These are phyloP conservation scores for Pisolithus microcarpus DNA, from an alignment of 768 basidiomycete species.

Conservation along the genomic window DNA sequence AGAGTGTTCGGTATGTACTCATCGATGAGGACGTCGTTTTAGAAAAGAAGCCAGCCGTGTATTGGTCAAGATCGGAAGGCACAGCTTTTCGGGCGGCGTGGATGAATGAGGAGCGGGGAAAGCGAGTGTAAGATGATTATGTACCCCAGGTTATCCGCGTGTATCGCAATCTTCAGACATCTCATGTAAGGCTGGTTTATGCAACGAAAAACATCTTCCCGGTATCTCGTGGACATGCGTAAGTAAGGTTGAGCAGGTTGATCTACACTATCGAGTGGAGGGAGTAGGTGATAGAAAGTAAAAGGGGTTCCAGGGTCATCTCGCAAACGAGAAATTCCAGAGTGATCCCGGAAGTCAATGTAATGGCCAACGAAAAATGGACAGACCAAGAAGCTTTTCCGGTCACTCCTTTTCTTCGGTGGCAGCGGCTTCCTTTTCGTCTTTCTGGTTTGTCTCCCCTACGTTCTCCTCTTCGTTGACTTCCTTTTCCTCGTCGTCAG, in stretches of 20 bases:
- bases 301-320: constrained; percentile 2
- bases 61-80: constrained; percentile 67
- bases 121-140: constrained; percentile 5
- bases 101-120: constrained; percentile 54
- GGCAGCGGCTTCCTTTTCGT: constrained; percentile 20
- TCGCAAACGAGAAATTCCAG: constrained; percentile 4
- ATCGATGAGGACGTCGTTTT: constrained; percentile 67
- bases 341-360: constrained; percentile 4
- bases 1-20: constrained; percentile 80
- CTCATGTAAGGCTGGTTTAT: background rate
- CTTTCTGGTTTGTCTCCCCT: constrained; percentile 18
- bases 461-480: constrained; percentile 17
- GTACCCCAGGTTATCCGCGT: background rate
- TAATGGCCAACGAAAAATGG: constrained; percentile 4
- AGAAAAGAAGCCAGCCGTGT: constrained; percentile 55
- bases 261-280: constrained; percentile 24
- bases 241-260: constrained; percentile 21
- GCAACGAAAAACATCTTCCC: constrained; percentile 6
- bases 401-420: constrained; percentile 23
- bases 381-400: constrained; percentile 16
- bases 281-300: constrained; percentile 9
- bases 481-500: constrained; percentile 7
- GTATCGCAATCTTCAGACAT: background rate
- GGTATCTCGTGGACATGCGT: constrained; percentile 21
- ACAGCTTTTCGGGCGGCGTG: constrained; percentile 71